phyloP scores from a whole-genome alignment of 257 asterid species.

The Osmanthus fragrans region DNA sequence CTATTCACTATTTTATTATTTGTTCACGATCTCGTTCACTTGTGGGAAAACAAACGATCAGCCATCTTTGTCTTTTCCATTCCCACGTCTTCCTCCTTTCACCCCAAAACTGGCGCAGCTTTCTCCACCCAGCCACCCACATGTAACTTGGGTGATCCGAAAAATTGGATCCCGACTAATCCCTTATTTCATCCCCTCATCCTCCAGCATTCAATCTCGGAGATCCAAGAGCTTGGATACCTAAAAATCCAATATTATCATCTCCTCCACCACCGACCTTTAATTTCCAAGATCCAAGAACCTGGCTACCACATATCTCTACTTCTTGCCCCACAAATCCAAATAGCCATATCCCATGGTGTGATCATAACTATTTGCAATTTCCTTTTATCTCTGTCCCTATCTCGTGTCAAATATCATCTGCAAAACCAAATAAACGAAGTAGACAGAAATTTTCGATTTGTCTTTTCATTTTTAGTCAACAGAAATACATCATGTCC shows the following conservation, averaged over 20 bases:
- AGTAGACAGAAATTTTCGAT: too few species aligned
- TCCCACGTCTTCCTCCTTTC: conserved; percentile 17
- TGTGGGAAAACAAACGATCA: too few species aligned
- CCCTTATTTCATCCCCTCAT: conserved; percentile 20
- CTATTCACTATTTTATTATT: too few species aligned
- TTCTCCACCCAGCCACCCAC: background rate
- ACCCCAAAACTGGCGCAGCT: background rate
- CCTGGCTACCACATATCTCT: conserved; percentile 12
- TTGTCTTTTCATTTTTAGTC: background rate
- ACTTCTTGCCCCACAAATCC: conserved; percentile 24
- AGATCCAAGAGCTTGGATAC: conserved; percentile 29
- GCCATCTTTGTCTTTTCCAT: background rate
- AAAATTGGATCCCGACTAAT: conserved; percentile 24
- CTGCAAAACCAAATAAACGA: background rate
- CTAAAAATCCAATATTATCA: background rate
- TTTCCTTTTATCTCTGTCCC: background rate
- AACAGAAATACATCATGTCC: too few species aligned
- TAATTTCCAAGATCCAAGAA: background rate
- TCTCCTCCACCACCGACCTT: background rate
- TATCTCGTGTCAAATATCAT: background rate
- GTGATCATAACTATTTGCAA: too few species aligned
- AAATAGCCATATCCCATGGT: conserved; percentile 10
- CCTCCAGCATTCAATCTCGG: conserved; percentile 15
- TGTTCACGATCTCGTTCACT: too few species aligned
- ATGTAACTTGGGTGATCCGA: conserved; percentile 20